phyloP scores from a whole-genome alignment of 192 early-diverging fungal genomes.

The Lobosporangium transversale region DNA sequence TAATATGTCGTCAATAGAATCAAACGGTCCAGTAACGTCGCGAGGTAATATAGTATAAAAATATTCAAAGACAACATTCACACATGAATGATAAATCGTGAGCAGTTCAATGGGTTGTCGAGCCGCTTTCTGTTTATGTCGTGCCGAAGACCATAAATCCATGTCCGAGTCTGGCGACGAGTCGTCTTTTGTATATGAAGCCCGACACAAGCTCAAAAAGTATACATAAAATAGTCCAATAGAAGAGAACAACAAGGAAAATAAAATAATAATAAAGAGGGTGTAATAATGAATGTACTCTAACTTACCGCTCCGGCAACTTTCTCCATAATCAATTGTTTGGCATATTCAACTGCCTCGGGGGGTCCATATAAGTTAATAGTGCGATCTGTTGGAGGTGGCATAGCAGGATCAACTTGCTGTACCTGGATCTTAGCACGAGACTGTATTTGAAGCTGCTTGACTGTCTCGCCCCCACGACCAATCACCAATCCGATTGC shows the following conservation, averaged over 20 bases:
- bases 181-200: neutral
- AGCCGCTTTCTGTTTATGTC: no score
- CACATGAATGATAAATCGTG: no score
- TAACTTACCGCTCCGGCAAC: slow-evolving; percentile 56
- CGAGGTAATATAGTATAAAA: no score
- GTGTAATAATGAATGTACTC: neutral
- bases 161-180: neutral
- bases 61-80: no score
- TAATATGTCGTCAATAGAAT: no score
- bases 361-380: slow-evolving; percentile 60
- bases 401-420: slow-evolving; percentile 48
- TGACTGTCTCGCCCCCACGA: slow-evolving; percentile 69
- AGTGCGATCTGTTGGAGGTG: slow-evolving; percentile 54
- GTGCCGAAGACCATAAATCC: neutral
- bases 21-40: no score
- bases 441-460: slow-evolving; percentile 66
- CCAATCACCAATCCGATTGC: slow-evolving; percentile 65
- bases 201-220: slow-evolving; percentile 3
- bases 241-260: no score
- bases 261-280: slow-evolving; percentile 1
- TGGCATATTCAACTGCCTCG: slow-evolving; percentile 57
- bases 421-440: slow-evolving; percentile 71
- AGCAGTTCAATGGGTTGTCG: no score
- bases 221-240: no score
- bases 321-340: slow-evolving; percentile 62